Evolutionary conservation across 257 asterid genomes (phyloP).

Genomic region (Cruciata laevipes): DNA sequence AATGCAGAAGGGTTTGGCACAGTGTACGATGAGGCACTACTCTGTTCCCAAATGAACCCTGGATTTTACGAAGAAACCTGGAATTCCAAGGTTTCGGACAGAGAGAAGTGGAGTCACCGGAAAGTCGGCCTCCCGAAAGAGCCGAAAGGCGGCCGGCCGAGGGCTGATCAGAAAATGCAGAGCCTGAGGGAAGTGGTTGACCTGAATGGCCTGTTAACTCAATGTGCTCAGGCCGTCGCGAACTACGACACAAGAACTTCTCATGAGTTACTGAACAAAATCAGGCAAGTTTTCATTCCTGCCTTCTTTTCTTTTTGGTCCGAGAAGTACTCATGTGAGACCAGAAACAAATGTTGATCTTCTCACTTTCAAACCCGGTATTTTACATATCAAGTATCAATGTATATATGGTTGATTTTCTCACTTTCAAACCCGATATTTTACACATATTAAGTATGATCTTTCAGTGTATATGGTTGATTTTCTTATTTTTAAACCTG

Average conservation of each 20-base stretch:
- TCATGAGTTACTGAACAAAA: conserved; percentile 15
- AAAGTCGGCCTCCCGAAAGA: conserved; percentile 4
- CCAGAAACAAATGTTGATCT: too few relatives aligned
- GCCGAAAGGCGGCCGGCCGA: conserved; percentile 33
- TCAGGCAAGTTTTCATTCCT: conserved; percentile 8
- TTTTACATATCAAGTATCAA: too few relatives aligned
- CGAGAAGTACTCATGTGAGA: too few relatives aligned
- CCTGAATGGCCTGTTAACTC: conserved; percentile 20
- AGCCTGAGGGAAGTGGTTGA: conserved; percentile 24
- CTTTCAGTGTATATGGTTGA: too few relatives aligned
- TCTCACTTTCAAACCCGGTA: too few relatives aligned
- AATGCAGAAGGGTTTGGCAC: conserved; percentile 1
- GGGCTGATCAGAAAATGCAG: conserved; percentile 10
- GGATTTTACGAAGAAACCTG: conserved; percentile 10
- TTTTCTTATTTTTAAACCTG: too few relatives aligned
- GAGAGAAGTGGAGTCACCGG: background rate
- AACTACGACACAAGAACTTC: conserved; percentile 14
- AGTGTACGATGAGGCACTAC: conserved; percentile 22
- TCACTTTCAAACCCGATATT: too few relatives aligned
- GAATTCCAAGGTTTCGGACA: background rate
- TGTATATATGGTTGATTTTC: too few relatives aligned
- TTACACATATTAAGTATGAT: too few relatives aligned
- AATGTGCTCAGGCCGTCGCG: conserved; percentile 29
- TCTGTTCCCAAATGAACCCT: conserved; percentile 19
- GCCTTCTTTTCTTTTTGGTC: too few relatives aligned